Base-by-base conservation (phyloP, 2,329 filamentous ascomycete species). In the Colletotrichum sp. region DNA sequence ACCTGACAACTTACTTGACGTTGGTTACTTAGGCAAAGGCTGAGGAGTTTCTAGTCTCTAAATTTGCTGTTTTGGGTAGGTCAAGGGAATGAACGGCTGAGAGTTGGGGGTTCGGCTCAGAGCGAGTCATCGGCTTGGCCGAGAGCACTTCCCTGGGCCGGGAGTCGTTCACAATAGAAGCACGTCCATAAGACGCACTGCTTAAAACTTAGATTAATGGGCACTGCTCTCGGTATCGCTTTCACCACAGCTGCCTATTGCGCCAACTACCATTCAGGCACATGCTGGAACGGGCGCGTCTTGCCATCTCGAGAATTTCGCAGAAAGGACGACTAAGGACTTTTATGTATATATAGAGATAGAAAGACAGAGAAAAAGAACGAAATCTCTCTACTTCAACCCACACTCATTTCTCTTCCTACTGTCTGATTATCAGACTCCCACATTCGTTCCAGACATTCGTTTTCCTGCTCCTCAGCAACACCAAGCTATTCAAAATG, bases 21-120 rank as follows among this genome's bases (percentile, higher is more conserved):
- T n/a, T n/a, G n/a, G n/a, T n/a, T n/a, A n/a, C n/a, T n/a, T n/a
- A n/a, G n/a, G n/a, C n/a, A n/a, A n/a, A n/a, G n/a, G n/a, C n/a
- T n/a, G n/a, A n/a, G n/a, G n/a, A n/a, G n/a, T n/a, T 49, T 49
- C 9, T 3, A 49, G 39, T 19, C 39, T 49, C 12, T 49, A 3
- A 22, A 22, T 5, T 49, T 49, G 19, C 39, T 49, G 19, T 11
- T 49, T 22, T 6, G 12, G 39, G 19, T n/a, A 12, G 39, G 39
- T 12, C 9, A 3, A 12, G 19, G 0, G 39, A n/a, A 8, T 5
- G 39, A 49, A 0, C 9, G 7, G 9, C 44, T 49, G 19, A 7
- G 12, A 3, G 1, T 49, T 0, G 7, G 19, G 11, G 44, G 19
- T 13, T 7, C 5, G 6, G 1, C 44, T 49, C 44, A 49, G 5